Conservation (phyloP, 768 basidiomycete genomes). For the Lentinula sp. region DNA sequence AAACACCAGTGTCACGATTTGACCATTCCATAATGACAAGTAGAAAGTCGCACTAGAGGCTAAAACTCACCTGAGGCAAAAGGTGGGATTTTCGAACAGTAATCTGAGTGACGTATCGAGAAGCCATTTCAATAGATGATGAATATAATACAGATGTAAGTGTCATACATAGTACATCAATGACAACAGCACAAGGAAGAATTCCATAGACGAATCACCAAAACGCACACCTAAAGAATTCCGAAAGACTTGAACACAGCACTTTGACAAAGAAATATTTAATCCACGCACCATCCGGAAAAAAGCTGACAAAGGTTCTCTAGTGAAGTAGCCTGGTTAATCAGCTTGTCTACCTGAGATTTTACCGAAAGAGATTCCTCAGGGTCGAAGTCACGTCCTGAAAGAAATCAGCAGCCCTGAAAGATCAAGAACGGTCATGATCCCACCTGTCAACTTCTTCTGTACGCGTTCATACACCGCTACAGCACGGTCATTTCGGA, state of each 20-base stretch:
- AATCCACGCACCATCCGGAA: slow-evolving; percentile 72
- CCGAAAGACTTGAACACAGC: neutral
- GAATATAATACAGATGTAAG: too few relatives aligned
- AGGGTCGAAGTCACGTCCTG: slow-evolving; percentile 92
- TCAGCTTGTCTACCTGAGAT: slow-evolving; percentile 88
- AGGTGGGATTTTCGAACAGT: too few relatives aligned
- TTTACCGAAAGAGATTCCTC: slow-evolving; percentile 67
- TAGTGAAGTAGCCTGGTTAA: slow-evolving; percentile 86
- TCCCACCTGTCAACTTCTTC: slow-evolving; percentile 85
- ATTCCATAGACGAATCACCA: slow-evolving; percentile 38
- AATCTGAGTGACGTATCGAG: too few relatives aligned
- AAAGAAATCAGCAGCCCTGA: neutral
- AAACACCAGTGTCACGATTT: too few relatives aligned
- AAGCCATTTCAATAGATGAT: too few relatives aligned
- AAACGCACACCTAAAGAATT: slow-evolving; percentile 56
- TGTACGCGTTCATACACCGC: slow-evolving; percentile 93
- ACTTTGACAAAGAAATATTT: neutral
- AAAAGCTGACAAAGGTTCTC: slow-evolving; percentile 98
- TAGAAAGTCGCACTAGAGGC: too few relatives aligned
- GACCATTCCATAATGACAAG: too few relatives aligned
- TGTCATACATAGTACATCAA: neutral
- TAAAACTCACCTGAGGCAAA: too few relatives aligned
- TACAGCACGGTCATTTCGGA: slow-evolving; percentile 86
- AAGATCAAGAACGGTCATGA: neutral
- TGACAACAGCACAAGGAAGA: slow-evolving; percentile 5